Evolutionary conservation across 352 stramenopile genomes (phyloP).

Genomic region (Globisporangium orthogonon): DNA sequence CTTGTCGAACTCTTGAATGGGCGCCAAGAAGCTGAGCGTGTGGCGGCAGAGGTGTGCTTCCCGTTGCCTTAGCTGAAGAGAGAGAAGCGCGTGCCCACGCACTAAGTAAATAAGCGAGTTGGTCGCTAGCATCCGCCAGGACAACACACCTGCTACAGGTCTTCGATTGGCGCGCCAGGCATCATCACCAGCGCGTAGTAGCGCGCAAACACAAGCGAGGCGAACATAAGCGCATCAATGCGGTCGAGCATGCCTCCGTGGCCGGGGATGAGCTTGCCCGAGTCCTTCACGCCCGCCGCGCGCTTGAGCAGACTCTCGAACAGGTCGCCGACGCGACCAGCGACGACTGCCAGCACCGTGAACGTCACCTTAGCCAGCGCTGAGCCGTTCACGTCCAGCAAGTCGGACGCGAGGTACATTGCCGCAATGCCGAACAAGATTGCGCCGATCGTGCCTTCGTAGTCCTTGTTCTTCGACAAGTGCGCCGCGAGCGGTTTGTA

Average conservation of each 20-base stretch:
- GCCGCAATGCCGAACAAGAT: slow-evolving; percentile 77
- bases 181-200: slow-evolving; percentile 51
- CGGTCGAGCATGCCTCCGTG: slow-evolving; percentile 94
- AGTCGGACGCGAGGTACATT: slow-evolving; percentile 69
- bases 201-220: slow-evolving; percentile 51
- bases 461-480: slow-evolving; percentile 94
- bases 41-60: slow-evolving; percentile 34
- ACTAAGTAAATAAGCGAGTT: neutral
- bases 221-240: slow-evolving; percentile 94
- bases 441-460: slow-evolving; percentile 91
- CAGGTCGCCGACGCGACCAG: slow-evolving; percentile 92
- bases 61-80: slow-evolving; percentile 1
- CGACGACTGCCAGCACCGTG: slow-evolving; percentile 86
- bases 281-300: slow-evolving; percentile 93
- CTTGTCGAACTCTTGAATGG: slow-evolving; percentile 53
- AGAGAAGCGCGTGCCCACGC: slow-evolving; percentile 27
- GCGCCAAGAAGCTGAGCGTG: slow-evolving; percentile 23
- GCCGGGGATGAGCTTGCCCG: slow-evolving; percentile 93
- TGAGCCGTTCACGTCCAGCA: slow-evolving; percentile 75
- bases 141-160: neutral
- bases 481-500: slow-evolving; percentile 85
- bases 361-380: slow-evolving; percentile 79
- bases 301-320: slow-evolving; percentile 95
- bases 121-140: neutral
- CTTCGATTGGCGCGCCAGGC: neutral